These are phyloP conservation scores for Arabidopsis suecica DNA, from an alignment of 345 rosid genomes.

Conservation along the genomic window DNA sequence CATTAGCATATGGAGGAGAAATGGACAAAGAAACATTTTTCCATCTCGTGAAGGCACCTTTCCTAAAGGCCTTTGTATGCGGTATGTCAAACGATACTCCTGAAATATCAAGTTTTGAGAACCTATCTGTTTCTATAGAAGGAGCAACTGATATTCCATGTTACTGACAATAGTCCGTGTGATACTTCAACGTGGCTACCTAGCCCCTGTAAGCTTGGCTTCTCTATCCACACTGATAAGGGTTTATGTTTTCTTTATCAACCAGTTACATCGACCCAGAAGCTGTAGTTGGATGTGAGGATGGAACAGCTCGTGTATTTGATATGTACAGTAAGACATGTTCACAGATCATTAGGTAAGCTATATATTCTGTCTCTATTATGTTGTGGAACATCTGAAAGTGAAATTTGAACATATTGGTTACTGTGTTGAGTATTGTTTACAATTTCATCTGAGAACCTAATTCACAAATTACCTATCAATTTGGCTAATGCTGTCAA, in stretches of 20 bases:
- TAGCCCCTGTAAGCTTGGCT: constrained; percentile 10
- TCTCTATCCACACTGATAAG: constrained; percentile 3
- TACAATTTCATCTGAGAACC: not conserved
- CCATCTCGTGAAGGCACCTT: constrained; percentile 76
- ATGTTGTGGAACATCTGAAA: not conserved
- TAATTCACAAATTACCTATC: not conserved
- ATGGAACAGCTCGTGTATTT: constrained; percentile 84
- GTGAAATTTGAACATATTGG: constrained; percentile 2
- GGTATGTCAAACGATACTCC: constrained; percentile 53
- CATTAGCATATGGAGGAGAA: constrained; percentile 86
- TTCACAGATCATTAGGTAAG: constrained; percentile 75
- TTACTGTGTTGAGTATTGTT: not conserved
- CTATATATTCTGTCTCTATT: constrained; percentile 1
- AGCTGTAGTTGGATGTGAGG: constrained; percentile 94
- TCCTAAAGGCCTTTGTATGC: constrained; percentile 80
- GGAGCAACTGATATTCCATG: constrained; percentile 12
- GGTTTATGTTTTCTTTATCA: not conserved
- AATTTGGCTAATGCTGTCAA: constrained; percentile 18
- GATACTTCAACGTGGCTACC: constrained; percentile 25
- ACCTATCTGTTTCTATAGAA: not conserved
- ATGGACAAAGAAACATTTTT: constrained; percentile 72
- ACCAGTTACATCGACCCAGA: constrained; percentile 87
- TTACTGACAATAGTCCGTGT: not conserved
- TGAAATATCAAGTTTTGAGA: not conserved
- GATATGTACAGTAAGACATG: constrained; percentile 92